Percentiles rank a stretch among this genome's conserved stretches.
phyloP scores from a whole-genome alignment of 495 filamentous ascomycete genomes.

The Hypoxylon crocopeplum region DNA sequence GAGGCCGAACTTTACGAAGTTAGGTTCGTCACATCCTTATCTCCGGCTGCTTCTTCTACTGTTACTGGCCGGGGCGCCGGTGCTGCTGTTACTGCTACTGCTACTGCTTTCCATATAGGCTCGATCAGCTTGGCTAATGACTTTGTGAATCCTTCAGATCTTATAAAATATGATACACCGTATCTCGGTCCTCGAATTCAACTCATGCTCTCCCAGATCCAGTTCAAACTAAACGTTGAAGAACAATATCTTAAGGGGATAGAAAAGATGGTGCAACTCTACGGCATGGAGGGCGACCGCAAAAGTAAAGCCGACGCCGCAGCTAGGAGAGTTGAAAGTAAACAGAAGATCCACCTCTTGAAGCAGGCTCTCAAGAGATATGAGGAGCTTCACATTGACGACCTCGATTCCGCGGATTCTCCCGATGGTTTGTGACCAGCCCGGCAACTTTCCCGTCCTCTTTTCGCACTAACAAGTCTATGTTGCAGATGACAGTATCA shows the following conservation, averaged over 20 bases:
- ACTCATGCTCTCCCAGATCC: conserved; percentile 97
- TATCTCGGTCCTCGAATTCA: conserved; percentile 97
- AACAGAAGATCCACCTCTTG: conserved; percentile 94
- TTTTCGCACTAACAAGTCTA: conserved; percentile 1
- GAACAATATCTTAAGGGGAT: conserved; percentile 99
- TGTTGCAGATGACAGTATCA: conserved; percentile 88
- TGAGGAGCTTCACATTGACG: conserved; percentile 90
- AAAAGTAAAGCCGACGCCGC: conserved; percentile 95
- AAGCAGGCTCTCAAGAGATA: conserved; percentile 96
- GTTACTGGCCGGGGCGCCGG: neutral
- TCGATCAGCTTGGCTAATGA: conserved; percentile 28
- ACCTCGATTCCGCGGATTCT: conserved; percentile 82
- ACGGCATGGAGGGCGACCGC: conserved; percentile 96
- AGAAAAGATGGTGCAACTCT: conserved; percentile 98
- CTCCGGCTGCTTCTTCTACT: neutral
- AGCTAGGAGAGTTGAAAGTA: conserved; percentile 87
- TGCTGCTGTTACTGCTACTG: neutral
- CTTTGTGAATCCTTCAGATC: conserved; percentile 61
- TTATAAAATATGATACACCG: conserved; percentile 98
- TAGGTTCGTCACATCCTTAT: conserved; percentile 67
- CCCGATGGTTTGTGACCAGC: conserved; percentile 70
- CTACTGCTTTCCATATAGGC: neutral
- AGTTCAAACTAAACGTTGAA: conserved; percentile 98
- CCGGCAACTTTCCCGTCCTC: neutral
- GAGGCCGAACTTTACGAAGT: conserved; percentile 91